Conservation (phyloP, 768 basidiomycete genomes). For the Candolleomyces eurysporus region DNA sequence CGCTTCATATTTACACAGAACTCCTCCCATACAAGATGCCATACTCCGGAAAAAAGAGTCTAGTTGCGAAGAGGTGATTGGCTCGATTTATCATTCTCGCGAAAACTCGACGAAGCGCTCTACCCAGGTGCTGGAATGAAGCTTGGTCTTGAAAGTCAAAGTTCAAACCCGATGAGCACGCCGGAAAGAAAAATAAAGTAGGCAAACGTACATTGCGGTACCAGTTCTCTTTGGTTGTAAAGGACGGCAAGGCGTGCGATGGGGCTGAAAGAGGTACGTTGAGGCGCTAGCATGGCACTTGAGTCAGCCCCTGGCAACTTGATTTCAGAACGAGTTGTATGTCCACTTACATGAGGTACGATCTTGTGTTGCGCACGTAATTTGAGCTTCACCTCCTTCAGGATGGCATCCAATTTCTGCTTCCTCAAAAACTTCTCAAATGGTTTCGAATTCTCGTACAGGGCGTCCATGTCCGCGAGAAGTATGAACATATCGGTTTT, state of each 20-base stretch:
- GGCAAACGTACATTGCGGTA: conserved; percentile 25
- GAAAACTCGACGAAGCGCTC: conserved; percentile 5
- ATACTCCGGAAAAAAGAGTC: no score
- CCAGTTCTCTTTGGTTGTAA: conserved; percentile 29
- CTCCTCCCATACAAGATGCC: no score
- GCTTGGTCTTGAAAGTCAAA: background rate
- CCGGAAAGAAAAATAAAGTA: background rate
- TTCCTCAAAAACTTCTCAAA: conserved; percentile 33
- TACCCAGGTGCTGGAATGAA: background rate
- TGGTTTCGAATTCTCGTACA: conserved; percentile 36
- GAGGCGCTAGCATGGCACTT: background rate
- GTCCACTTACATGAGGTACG: conserved; percentile 36
- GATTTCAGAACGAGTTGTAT: background rate
- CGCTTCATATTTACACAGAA: no score
- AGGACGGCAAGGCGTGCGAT: conserved; percentile 24
- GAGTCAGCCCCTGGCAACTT: background rate
- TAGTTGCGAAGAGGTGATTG: no score
- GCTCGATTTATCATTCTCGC: background rate
- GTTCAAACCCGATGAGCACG: no score
- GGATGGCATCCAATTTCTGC: conserved; percentile 20
- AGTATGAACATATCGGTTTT: conserved; percentile 7
- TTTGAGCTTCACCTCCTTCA: conserved; percentile 20
- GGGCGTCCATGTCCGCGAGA: conserved; percentile 6
- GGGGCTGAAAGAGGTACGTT: conserved; percentile 6
- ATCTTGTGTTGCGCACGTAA: conserved; percentile 28